Base-by-base conservation (phyloP, 2,329 filamentous ascomycete genomes). In the Botrytis byssoidea region DNA sequence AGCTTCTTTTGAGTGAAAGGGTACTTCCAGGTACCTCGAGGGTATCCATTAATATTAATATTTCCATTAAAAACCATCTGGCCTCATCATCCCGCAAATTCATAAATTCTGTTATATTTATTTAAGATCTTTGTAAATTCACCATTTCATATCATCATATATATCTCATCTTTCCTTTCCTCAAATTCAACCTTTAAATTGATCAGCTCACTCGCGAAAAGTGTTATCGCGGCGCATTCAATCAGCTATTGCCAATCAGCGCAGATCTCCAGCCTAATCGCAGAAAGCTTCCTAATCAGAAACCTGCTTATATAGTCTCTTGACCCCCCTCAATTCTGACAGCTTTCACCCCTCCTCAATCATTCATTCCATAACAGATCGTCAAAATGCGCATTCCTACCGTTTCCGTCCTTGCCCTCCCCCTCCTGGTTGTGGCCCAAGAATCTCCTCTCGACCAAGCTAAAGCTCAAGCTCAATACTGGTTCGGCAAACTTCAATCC, bases 381-480 rank as follows among this genome's bases (percentile, higher is more conserved):
- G 40, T 51, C 72, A 77, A 68, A 37, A 91, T 91, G 89, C 89
- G 88, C 81, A 86, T 91, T 83, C 86, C 88, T 73, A 80, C 82
- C 73, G 81, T 85, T 76, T 77, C 86, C 72, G 79, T 87, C 70
- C 83, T 89, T 79, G 86, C 86, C 66, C 83, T 91, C 81, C 88
- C 89, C 77, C 82, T 88, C 25, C 83, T 91, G 77, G 85, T 84
- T 67, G 83, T 83, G 48, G 86, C 85, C 40, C 86, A 89, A 74
- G 85, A 85, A 85, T 76, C 84, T 83, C 77, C 84, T 83, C 69
- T 85, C 74, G 85, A 85, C 70, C 85, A 90, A 81, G 89, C 89
- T 82, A 86, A 88, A 82, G 89, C 88, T 51, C 88, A 90, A 80
- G 88, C 90, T 82, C 87, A 90, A 79, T 86, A 87, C 81, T 85